These are phyloP conservation scores for Parastagonospora avenae DNA, from an alignment of 2,329 filamentous ascomycete genomes.

Conservation along the genomic window DNA sequence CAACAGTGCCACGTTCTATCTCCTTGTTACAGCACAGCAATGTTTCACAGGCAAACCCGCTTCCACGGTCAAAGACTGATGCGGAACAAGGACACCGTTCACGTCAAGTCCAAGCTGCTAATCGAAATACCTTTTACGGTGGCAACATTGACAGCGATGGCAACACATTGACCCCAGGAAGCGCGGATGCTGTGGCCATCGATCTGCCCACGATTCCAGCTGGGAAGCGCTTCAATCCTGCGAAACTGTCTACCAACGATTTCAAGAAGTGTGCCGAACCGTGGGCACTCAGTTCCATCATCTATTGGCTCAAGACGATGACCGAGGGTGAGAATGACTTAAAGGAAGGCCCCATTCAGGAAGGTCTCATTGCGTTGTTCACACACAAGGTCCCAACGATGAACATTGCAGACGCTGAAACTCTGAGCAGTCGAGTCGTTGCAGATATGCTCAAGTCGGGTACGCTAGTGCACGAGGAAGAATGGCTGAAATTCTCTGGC, in stretches of 20 bases:
- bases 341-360: constrained; percentile 80
- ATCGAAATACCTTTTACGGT: constrained; percentile 44
- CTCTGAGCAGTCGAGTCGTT: constrained; percentile 77
- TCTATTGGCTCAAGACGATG: constrained; percentile 85
- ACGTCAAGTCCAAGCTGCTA: constrained; percentile 46
- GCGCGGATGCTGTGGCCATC: constrained; percentile 62
- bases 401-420: constrained; percentile 96
- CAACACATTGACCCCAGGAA: constrained; percentile 61
- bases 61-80: constrained; percentile 93
- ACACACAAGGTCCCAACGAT: constrained; percentile 96
- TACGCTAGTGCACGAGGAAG: constrained; percentile 84
- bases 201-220: constrained; percentile 84
- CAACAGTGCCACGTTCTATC: constrained; percentile 44
- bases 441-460: constrained; percentile 78
- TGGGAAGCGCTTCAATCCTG: constrained; percentile 80
- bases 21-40: constrained; percentile 83
- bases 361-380: constrained; percentile 87
- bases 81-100: constrained; percentile 65
- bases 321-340: constrained; percentile 90
- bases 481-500: constrained; percentile 93
- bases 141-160: constrained; percentile 48
- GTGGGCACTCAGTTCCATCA: constrained; percentile 90
- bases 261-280: constrained; percentile 86
- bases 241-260: constrained; percentile 79
- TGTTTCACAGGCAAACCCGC: constrained; percentile 76